Evolutionary conservation across 148 eudicot genomes (phyloP).

Genomic region (Vaccinium macrocarpon): DNA sequence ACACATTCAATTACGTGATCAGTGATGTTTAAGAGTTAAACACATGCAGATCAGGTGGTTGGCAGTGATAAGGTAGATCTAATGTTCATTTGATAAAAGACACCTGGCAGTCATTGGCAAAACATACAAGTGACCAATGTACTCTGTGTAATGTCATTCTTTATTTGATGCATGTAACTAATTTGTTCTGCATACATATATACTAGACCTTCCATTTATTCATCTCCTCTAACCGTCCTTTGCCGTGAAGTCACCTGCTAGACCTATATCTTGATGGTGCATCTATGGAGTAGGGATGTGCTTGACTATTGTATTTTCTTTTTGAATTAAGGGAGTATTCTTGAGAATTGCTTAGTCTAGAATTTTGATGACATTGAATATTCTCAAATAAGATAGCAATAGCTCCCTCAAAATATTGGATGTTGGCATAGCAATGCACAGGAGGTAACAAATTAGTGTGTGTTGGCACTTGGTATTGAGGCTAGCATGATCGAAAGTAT

Average conservation of each 20-base stretch:
- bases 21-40: background rate
- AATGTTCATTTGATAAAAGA: background rate
- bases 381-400: background rate
- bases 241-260: background rate
- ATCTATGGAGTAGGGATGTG: too few relatives aligned
- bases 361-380: background rate
- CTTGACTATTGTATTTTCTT: too few relatives aligned
- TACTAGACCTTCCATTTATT: background rate
- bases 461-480: background rate
- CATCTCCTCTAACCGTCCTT: background rate
- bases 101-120: background rate
- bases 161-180: background rate
- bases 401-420: background rate
- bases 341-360: background rate
- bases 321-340: background rate
- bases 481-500: background rate
- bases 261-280: too few relatives aligned
- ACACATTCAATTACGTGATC: background rate
- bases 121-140: background rate
- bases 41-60: background rate
- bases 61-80: background rate
- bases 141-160: background rate
- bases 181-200: background rate
- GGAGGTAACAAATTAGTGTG: background rate
- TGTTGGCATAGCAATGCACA: background rate